Percentiles rank a stretch among this genome's conserved stretches.
Conservation (phyloP, 176 grass and related monocot species). For the Lolium perenne region DNA sequence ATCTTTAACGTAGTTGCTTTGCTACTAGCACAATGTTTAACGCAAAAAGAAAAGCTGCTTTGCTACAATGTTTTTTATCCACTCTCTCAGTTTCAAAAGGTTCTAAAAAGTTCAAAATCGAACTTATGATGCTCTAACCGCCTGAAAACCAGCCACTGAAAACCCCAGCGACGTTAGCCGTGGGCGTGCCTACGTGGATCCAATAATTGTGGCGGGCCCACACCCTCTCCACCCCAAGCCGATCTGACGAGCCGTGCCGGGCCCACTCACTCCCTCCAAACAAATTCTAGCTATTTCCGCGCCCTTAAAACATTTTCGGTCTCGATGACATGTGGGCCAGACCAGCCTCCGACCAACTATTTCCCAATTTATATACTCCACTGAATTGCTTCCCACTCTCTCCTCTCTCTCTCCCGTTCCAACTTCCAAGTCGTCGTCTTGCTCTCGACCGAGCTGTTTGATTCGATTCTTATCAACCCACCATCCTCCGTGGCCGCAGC, state of each 20-base stretch:
- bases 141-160: background rate
- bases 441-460: conserved; percentile 29
- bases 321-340: conserved; percentile 32
- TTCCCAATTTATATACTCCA: conserved; percentile 33
- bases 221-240: conserved; percentile 12
- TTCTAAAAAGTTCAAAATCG: too few relatives aligned
- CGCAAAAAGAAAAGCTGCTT: too few relatives aligned
- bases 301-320: background rate
- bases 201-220: conserved; percentile 48
- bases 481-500: conserved; percentile 2
- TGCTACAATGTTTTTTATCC: too few relatives aligned
- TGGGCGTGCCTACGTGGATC: conserved; percentile 43
- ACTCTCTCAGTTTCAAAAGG: too few relatives aligned
- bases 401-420: background rate
- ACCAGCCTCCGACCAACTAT: background rate
- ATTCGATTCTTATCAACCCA: conserved; percentile 35
- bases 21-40: too few relatives aligned
- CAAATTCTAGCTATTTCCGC: conserved; percentile 6
- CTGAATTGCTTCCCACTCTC: conserved; percentile 1
- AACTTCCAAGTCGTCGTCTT: background rate
- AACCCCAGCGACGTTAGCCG: background rate
- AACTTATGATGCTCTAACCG: background rate
- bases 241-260: conserved; percentile 44
- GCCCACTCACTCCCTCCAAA: conserved; percentile 27
- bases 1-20: too few relatives aligned